Evolutionary conservation across 2,329 filamentous ascomycete species (phyloP), one percentile per base, ranked within the genome.

Genomic region (Acarospora socialis): DNA sequence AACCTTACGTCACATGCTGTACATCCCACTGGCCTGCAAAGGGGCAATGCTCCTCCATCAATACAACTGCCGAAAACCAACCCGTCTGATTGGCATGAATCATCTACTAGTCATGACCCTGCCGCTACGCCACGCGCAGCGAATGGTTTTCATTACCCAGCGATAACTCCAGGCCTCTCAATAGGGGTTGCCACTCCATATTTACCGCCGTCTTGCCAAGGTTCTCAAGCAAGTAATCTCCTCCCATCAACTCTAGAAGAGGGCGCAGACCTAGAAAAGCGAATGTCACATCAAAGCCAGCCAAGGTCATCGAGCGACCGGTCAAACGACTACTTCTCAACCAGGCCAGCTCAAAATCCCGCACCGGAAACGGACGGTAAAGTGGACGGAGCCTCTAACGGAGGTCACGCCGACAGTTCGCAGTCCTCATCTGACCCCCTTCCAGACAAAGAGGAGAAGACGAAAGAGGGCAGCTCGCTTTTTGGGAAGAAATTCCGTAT

Each of bases 401-500:
- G 12, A 8, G 8, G 21, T 12, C 8, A 22, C 21, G 8, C 10
- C 10, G 8, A 8, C 21, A 22, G 12, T 22, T 8, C 21, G 12
- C 21, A 8, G 8, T 8, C 21, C 8, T 8, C 21, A 8, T 8
- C 21, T 22, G 65, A 66, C 19, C 45, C 52, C n/a, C 59, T 61
- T 23, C 54, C 56, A 33, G 60, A 73, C 36, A 65, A 78, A 53
- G 60, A 73, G 47, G 70, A 72, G 43, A 76, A 65, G 34, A 58
- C 63, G 8, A 80, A 81, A 41, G 68, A 69, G 38, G 57, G 56
- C 30, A 52, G 64, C 34, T 76, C 69, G 2, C 61, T 82, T 4
- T 92, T 92, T 51, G 74, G 79, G 25, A 90, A 86, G 59, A 82
- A 82, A 46, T 86, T 92, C 54, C 74, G 79, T 28, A 78, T 81